Percentiles rank a stretch among this genome's conserved stretches.
These are phyloP conservation scores for Geotrichum carabidarum DNA, from an alignment of 1,139 yeast genomes.

Conservation along the genomic window DNA sequence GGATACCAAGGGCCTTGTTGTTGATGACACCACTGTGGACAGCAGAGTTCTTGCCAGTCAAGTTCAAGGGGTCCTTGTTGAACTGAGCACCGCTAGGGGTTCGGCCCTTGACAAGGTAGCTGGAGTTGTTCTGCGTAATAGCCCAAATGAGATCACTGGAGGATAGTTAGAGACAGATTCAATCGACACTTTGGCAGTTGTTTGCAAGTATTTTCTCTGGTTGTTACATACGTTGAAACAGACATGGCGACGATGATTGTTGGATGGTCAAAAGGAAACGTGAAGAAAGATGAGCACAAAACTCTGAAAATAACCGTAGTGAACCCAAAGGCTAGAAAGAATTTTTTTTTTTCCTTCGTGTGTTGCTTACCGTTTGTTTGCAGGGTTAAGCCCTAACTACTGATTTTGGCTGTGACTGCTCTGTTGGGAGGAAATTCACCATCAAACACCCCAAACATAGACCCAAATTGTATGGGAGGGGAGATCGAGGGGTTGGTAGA, in stretches of 20 bases:
- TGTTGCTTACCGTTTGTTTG: background rate
- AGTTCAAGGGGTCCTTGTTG: conserved; percentile 49
- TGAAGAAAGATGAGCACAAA: background rate
- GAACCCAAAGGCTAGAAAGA: background rate
- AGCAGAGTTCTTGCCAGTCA: conserved; percentile 44
- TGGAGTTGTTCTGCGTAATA: conserved; percentile 44
- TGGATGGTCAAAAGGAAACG: conserved; percentile 4
- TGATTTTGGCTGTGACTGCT: background rate
- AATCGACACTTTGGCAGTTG: background rate
- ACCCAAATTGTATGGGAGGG: too few relatives aligned
- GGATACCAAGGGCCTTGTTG: conserved; percentile 46
- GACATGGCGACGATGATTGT: conserved; percentile 15
- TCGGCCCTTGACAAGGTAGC: conserved; percentile 46
- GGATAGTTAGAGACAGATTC: background rate
- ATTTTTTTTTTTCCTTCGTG: background rate
- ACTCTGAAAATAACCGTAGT: background rate
- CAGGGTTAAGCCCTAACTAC: background rate
- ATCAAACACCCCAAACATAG: too few relatives aligned
- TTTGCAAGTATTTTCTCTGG: background rate
- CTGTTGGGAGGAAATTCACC: too few relatives aligned
- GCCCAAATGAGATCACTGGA: conserved; percentile 48
- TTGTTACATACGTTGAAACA: conserved; percentile 13
- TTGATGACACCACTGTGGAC: conserved; percentile 46
- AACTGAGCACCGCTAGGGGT: conserved; percentile 40
- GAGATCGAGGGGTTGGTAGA: too few relatives aligned